Evolutionary conservation across 768 basidiomycete genomes (phyloP).

Genomic region (Leccinum broughii): DNA sequence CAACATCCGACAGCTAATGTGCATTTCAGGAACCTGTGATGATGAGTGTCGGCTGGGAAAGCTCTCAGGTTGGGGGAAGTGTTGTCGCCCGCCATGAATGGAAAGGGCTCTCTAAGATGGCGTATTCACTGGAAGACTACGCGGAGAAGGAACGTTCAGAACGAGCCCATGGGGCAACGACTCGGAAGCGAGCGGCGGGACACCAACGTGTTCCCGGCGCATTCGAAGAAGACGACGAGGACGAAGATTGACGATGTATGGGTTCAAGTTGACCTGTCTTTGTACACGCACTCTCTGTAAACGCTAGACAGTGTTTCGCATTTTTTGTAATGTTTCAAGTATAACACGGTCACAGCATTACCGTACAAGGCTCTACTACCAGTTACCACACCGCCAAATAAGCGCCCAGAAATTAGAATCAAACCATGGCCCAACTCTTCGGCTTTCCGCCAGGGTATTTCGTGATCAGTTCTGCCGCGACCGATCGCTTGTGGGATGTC

Average conservation of each 20-base stretch:
- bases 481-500: constrained; percentile 39
- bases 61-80: constrained; percentile 55
- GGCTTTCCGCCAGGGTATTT: constrained; percentile 44
- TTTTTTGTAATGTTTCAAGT: too few species aligned
- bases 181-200: constrained; percentile 11
- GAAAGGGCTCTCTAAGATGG: constrained; percentile 84
- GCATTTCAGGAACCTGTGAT: constrained; percentile 72
- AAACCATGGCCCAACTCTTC: constrained; percentile 26
- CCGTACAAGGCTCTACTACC: background rate
- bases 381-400: background rate
- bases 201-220: constrained; percentile 28
- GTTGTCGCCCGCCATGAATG: constrained; percentile 92
- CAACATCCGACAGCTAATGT: constrained; percentile 6
- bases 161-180: constrained; percentile 20
- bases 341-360: background rate
- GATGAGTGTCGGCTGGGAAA: constrained; percentile 91
- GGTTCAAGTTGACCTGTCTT: background rate
- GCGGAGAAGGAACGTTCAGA: constrained; percentile 54
- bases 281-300: background rate
- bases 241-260: constrained; percentile 13
- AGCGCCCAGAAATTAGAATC: background rate
- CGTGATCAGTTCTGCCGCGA: constrained; percentile 38
- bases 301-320: too few species aligned
- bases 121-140: constrained; percentile 69
- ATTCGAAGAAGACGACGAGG: constrained; percentile 26